These are phyloP conservation scores for Podila verticillata DNA, from an alignment of 192 early-diverging fungal species.

Conservation along the genomic window DNA sequence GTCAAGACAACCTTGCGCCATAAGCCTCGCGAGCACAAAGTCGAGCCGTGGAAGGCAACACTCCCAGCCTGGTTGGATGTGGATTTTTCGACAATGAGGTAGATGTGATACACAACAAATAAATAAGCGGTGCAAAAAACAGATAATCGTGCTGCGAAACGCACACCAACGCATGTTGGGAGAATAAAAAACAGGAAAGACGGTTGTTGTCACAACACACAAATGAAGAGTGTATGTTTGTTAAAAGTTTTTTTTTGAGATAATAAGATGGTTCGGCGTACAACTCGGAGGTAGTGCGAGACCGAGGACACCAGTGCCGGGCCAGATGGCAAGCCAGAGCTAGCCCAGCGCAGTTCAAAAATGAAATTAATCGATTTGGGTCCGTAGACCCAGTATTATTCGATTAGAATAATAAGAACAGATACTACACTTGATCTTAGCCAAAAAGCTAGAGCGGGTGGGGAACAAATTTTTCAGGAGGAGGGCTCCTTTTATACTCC, in stretches of 20 bases:
- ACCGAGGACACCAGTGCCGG: conserved; percentile 53
- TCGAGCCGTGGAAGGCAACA: neutral
- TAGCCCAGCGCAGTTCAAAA: conserved; percentile 37
- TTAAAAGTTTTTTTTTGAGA: neutral
- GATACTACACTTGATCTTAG: conserved; percentile 94
- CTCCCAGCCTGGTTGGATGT: neutral
- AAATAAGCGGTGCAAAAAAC: too few relatives aligned
- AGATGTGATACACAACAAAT: neutral
- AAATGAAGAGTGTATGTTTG: too few relatives aligned
- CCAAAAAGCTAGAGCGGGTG: conserved; percentile 85
- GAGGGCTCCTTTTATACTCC: neutral
- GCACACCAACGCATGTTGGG: too few relatives aligned
- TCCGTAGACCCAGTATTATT: conserved; percentile 40
- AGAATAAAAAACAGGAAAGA: too few relatives aligned
- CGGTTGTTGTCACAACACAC: too few relatives aligned
- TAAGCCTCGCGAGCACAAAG: neutral
- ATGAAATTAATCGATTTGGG: conserved; percentile 52
- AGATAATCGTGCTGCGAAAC: too few relatives aligned
- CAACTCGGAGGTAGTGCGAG: conserved; percentile 52
- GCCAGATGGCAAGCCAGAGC: conserved; percentile 51
- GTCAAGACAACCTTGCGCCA: neutral
- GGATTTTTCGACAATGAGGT: neutral
- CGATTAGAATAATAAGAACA: conserved; percentile 68
- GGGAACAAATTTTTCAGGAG: conserved; percentile 12
- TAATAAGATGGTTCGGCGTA: conserved; percentile 38